Evolutionary conservation across 805 yeast genomes (phyloP).

Genomic region (Pichia nakasei): DNA sequence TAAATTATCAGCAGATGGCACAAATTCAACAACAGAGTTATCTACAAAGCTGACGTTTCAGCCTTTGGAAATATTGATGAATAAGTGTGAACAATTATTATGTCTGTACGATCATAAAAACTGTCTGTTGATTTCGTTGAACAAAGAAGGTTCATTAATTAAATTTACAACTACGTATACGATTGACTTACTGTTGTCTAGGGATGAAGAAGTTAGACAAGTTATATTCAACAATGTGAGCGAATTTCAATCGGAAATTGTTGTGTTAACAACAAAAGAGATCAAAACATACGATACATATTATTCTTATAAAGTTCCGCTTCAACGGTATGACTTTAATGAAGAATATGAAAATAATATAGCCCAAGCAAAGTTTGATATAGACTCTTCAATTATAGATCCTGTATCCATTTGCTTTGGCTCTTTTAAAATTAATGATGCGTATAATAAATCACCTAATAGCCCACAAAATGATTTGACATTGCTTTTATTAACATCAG

Average conservation of each 20-base stretch:
- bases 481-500: slow-evolving; percentile 41
- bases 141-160: slow-evolving; percentile 15
- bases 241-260: slow-evolving; percentile 33
- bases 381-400: slow-evolving; percentile 17
- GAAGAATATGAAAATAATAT: slow-evolving; percentile 15
- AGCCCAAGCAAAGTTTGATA: slow-evolving; percentile 11
- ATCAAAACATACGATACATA: slow-evolving; percentile 31
- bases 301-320: slow-evolving; percentile 14
- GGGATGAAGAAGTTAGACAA: slow-evolving; percentile 26
- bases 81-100: slow-evolving; percentile 20
- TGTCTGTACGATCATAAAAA: slow-evolving; percentile 18
- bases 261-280: slow-evolving; percentile 30
- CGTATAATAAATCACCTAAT: slow-evolving; percentile 1
- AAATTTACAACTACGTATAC: slow-evolving; percentile 7
- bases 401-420: slow-evolving; percentile 41
- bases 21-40: slow-evolving; percentile 2
- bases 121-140: slow-evolving; percentile 15
- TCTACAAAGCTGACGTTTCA: slow-evolving; percentile 15
- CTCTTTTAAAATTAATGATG: slow-evolving; percentile 15
- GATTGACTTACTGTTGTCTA: slow-evolving; percentile 8
- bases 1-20: slow-evolving; percentile 7
- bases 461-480: slow-evolving; percentile 30
- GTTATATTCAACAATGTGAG: slow-evolving; percentile 39
- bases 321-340: slow-evolving; percentile 16
- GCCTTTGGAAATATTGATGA: slow-evolving; percentile 18